Conservation (phyloP, 768 basidiomycete genomes). For the Neoboletus magnificus region DNA sequence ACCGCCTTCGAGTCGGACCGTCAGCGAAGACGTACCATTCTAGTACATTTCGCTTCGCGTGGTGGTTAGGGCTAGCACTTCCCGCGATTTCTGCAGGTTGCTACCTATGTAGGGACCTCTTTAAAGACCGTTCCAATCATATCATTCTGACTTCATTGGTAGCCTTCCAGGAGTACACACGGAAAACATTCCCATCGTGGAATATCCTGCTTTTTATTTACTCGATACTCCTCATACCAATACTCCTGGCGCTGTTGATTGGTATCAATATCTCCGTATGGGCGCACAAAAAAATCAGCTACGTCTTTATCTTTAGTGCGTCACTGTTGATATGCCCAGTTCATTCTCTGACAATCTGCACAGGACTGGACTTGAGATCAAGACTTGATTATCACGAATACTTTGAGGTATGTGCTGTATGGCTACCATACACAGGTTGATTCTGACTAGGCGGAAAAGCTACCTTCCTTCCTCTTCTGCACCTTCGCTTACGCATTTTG, state of each 20-base stretch:
- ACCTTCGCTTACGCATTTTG: slow-evolving; percentile 78
- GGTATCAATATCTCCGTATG: slow-evolving; percentile 84
- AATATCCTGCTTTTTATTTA: slow-evolving; percentile 76
- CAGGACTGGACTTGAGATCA: slow-evolving; percentile 69
- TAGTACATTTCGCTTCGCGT: slow-evolving; percentile 72
- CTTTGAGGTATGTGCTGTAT: slow-evolving; percentile 46
- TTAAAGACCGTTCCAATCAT: neutral
- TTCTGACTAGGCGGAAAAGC: slow-evolving; percentile 38
- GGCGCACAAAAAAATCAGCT: slow-evolving; percentile 78
- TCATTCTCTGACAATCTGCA: slow-evolving; percentile 4
- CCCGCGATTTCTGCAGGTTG: slow-evolving; percentile 66
- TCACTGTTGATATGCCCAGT: neutral
- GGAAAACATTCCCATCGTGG: slow-evolving; percentile 61
- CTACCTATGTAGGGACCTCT: slow-evolving; percentile 44
- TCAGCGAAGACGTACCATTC: slow-evolving; percentile 59
- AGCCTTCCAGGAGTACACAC: slow-evolving; percentile 58
- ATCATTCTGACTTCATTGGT: neutral
- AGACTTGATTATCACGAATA: slow-evolving; percentile 79
- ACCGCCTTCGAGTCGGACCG: slow-evolving; percentile 55
- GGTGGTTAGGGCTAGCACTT: slow-evolving; percentile 67
- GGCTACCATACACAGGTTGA: neutral
- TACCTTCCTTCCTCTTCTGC: slow-evolving; percentile 76
- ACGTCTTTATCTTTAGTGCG: slow-evolving; percentile 87
- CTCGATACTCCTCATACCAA: slow-evolving; percentile 66
- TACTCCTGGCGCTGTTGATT: slow-evolving; percentile 72